Evolutionary conservation across 306 rosid genomes (phyloP).

Genomic region (Elaeagnus macrophylla): DNA sequence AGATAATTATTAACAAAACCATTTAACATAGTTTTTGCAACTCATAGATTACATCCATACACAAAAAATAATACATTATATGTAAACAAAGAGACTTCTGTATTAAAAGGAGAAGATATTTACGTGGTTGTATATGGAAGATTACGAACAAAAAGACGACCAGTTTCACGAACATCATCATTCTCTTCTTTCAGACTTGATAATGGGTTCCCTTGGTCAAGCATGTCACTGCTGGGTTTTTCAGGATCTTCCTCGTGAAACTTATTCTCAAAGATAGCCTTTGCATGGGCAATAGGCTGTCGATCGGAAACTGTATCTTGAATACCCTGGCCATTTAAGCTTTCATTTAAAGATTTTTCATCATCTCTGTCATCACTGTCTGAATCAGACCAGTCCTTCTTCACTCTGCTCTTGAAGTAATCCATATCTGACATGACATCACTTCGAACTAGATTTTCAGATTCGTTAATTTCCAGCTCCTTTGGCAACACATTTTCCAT

Average conservation of each 20-base stretch:
- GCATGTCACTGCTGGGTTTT: slow-evolving; percentile 15
- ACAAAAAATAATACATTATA: background rate
- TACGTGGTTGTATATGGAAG: slow-evolving; percentile 77
- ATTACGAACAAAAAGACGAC: slow-evolving; percentile 81
- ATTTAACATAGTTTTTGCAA: too few relatives aligned
- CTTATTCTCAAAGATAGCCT: slow-evolving; percentile 19
- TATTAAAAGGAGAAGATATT: slow-evolving; percentile 4
- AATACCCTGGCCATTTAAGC: slow-evolving; percentile 18
- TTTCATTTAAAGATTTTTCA: slow-evolving; percentile 19
- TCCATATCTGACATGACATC: slow-evolving; percentile 59
- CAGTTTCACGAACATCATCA: slow-evolving; percentile 38
- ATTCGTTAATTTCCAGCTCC: slow-evolving; percentile 18
- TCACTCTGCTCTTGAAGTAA: slow-evolving; percentile 76
- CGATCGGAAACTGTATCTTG: slow-evolving; percentile 19
- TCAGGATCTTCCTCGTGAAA: slow-evolving; percentile 15
- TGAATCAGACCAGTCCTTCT: slow-evolving; percentile 74
- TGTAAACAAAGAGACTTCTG: background rate
- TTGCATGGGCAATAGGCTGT: slow-evolving; percentile 13
- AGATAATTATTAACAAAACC: background rate
- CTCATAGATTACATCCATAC: background rate
- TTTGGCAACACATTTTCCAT: slow-evolving; percentile 17
- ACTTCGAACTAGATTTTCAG: slow-evolving; percentile 27
- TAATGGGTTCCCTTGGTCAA: slow-evolving; percentile 14
- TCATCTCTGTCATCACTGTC: slow-evolving; percentile 43
- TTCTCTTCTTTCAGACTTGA: slow-evolving; percentile 36